Percentiles rank a stretch among this genome's conserved stretches.
Conservation (phyloP, 177 flowering plant genomes). For the Telopea speciosissima region DNA sequence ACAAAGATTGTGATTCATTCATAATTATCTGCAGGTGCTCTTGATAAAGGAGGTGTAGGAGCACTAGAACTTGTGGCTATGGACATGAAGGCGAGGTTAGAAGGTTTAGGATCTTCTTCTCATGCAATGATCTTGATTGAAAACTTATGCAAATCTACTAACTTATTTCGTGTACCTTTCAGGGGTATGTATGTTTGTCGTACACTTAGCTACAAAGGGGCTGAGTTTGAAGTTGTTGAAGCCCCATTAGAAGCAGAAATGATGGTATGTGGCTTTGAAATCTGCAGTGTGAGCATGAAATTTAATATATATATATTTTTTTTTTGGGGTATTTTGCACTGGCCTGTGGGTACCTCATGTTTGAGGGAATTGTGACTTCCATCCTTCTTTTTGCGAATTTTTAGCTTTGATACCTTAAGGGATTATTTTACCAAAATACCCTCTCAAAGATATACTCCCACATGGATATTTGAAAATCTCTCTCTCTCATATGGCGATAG, state of each 20-base stretch:
- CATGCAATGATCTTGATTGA: not conserved
- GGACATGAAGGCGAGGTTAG: constrained; percentile 99
- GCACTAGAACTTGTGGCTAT: constrained; percentile 98
- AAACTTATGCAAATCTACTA: constrained; percentile 4
- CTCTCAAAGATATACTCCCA: no score
- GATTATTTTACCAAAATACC: no score
- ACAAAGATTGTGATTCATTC: constrained; percentile 1
- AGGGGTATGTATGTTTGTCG: constrained; percentile 99
- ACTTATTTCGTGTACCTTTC: constrained; percentile 9
- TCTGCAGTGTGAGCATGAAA: not conserved
- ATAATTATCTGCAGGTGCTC: constrained; percentile 50
- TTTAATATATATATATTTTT: no score
- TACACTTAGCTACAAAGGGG: constrained; percentile 92
- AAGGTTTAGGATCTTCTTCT: not conserved
- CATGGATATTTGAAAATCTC: no score
- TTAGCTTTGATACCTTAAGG: no score
- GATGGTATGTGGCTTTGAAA: constrained; percentile 49
- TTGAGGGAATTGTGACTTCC: no score
- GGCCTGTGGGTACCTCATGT: no score
- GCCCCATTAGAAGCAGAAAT: constrained; percentile 77
- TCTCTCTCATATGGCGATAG: no score
- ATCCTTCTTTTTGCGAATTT: no score
- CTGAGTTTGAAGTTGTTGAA: constrained; percentile 88
- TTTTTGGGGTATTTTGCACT: not conserved
- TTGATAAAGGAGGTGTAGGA: constrained; percentile 98